Percentiles rank a stretch among this genome's conserved stretches.
These are phyloP conservation scores for Piper betle DNA, from an alignment of 164 flowering plant genomes.

Conservation along the genomic window DNA sequence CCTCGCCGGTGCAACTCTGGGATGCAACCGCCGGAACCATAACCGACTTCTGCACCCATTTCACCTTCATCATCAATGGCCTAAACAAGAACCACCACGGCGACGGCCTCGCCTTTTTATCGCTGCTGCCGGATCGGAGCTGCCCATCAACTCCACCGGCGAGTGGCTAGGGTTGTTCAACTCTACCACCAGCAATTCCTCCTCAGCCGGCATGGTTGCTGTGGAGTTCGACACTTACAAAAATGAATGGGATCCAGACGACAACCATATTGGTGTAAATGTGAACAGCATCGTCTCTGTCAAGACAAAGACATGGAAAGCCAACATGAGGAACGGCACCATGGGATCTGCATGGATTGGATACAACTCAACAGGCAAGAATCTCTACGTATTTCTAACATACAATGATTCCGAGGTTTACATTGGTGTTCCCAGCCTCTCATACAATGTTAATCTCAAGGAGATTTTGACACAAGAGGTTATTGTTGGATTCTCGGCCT, in stretches of 20 bases:
- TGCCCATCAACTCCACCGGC: constrained; percentile 9
- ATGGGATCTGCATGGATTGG: constrained; percentile 15
- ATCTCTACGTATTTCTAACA: constrained; percentile 8
- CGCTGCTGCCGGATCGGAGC: constrained; percentile 15
- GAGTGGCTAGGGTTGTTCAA: constrained; percentile 19
- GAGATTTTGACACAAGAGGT: constrained; percentile 16
- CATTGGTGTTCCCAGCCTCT: constrained; percentile 7
- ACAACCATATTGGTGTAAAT: constrained; percentile 33
- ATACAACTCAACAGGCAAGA: constrained; percentile 20
- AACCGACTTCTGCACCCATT: constrained; percentile 16
- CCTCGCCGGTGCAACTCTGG: constrained; percentile 7
- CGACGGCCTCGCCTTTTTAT: constrained; percentile 49
- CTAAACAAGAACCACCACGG: not conserved
- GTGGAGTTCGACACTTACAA: constrained; percentile 32
- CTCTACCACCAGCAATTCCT: constrained; percentile 3
- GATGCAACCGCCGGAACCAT: not conserved
- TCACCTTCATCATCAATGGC: constrained; percentile 14
- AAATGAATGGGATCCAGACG: constrained; percentile 22
- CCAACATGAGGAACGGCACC: constrained; percentile 7
- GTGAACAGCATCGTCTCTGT: constrained; percentile 21
- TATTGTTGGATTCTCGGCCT: constrained; percentile 17
- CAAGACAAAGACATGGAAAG: constrained; percentile 11
- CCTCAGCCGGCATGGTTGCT: constrained; percentile 17
- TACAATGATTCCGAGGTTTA: not conserved
- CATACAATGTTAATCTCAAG: constrained; percentile 11